phyloP scores from a whole-genome alignment of 108 stramenopile genomes.

The Asterionellopsis glacialis region DNA sequence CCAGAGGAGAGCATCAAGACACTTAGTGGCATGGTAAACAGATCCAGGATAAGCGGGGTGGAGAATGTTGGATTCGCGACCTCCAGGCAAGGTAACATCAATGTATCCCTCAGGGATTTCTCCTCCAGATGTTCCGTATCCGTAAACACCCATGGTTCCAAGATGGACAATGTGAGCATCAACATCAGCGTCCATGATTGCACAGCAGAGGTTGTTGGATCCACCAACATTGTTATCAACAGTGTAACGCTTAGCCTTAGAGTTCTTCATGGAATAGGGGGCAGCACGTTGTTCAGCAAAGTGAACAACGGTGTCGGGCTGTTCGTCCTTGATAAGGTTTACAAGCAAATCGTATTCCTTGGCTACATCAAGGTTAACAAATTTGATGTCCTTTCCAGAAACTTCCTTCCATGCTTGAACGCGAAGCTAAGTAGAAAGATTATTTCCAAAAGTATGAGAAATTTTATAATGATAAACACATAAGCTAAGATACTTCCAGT shows the following conservation, averaged over 20 bases:
- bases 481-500: neutral
- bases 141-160: slow-evolving; percentile 99
- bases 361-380: slow-evolving; percentile 91
- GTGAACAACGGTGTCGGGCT: slow-evolving; percentile 95
- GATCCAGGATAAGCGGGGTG: slow-evolving; percentile 98
- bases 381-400: slow-evolving; percentile 86
- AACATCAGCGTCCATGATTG: slow-evolving; percentile 90
- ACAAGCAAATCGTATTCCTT: slow-evolving; percentile 94
- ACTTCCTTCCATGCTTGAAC: slow-evolving; percentile 93
- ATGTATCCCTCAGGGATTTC: slow-evolving; percentile 99
- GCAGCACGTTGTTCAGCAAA: slow-evolving; percentile 98
- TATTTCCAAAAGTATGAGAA: neutral
- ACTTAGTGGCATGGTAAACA: slow-evolving; percentile 96
- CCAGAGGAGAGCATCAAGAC: slow-evolving; percentile 94
- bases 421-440: slow-evolving; percentile 47
- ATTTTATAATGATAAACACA: too few relatives aligned
- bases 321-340: slow-evolving; percentile 86
- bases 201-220: slow-evolving; percentile 95
- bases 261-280: slow-evolving; percentile 94
- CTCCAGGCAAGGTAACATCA: slow-evolving; percentile 93
- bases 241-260: slow-evolving; percentile 95
- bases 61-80: slow-evolving; percentile 87
- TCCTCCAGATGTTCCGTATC: slow-evolving; percentile 96
- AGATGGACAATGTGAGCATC: slow-evolving; percentile 97
- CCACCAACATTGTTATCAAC: slow-evolving; percentile 96